Evolutionary conservation across 805 yeast genomes (phyloP).

Genomic region (Candida railenensis): DNA sequence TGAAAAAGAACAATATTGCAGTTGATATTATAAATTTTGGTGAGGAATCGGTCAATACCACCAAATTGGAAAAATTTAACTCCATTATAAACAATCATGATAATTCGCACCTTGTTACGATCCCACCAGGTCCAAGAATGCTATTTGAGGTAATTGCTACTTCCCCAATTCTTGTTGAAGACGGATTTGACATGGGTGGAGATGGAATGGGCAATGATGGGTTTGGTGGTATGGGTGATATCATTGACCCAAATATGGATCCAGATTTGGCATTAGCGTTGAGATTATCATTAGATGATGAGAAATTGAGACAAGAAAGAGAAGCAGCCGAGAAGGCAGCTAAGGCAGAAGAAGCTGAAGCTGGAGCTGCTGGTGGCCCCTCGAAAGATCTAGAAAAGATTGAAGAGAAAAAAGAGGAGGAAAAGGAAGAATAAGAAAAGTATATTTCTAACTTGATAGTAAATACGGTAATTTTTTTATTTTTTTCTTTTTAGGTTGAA

Average conservation of each 20-base stretch:
- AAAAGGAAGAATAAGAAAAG: constrained; percentile 13
- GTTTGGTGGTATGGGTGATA: constrained; percentile 40
- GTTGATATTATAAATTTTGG: constrained; percentile 92
- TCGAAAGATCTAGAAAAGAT: constrained; percentile 29
- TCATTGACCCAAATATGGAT: constrained; percentile 82
- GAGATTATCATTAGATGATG: constrained; percentile 92
- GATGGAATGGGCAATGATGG: constrained; percentile 43
- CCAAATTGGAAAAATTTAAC: constrained; percentile 76
- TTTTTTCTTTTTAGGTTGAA: no score
- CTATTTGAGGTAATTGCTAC: constrained; percentile 78
- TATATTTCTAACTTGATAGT: no score
- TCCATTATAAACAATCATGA: constrained; percentile 73
- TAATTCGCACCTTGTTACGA: constrained; percentile 77
- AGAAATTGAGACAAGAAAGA: constrained; percentile 85
- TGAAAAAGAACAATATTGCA: constrained; percentile 91
- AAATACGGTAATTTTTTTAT: no score
- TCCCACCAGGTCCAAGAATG: constrained; percentile 85
- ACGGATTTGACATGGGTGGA: constrained; percentile 53
- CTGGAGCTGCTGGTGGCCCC: constrained; percentile 4
- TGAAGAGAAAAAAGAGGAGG: constrained; percentile 23
- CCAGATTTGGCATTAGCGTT: constrained; percentile 97
- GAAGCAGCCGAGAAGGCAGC: constrained; percentile 43
- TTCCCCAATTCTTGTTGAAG: constrained; percentile 71
- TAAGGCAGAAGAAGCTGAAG: constrained; percentile 14
- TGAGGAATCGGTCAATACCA: constrained; percentile 74